Evolutionary conservation across 2,329 filamentous ascomycete genomes (phyloP).

Genomic region (Aureobasidium uvarum): DNA sequence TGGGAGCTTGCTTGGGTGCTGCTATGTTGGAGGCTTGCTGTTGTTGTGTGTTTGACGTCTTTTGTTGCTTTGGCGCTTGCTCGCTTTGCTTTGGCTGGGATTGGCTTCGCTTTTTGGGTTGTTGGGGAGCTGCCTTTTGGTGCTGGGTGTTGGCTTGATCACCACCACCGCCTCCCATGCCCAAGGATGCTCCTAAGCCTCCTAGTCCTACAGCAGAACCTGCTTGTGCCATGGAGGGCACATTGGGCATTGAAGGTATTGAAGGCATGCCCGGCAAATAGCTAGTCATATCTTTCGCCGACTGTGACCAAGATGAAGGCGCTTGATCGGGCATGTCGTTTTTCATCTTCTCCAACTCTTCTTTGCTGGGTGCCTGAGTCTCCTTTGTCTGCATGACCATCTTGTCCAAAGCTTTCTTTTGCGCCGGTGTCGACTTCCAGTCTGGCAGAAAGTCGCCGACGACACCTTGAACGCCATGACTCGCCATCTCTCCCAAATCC

Average conservation of each 20-base stretch:
- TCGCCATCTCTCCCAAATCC: constrained; percentile 41
- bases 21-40: constrained; percentile 1
- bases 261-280: constrained; percentile 34
- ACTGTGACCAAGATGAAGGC: constrained; percentile 39
- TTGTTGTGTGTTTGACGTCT: constrained; percentile 2
- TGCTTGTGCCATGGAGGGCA: constrained; percentile 30
- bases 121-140: constrained; percentile 12
- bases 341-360: constrained; percentile 41
- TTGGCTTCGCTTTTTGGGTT: constrained; percentile 27
- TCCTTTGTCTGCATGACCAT: constrained; percentile 42
- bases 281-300: constrained; percentile 38
- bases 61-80: constrained; percentile 27
- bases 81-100: constrained; percentile 25
- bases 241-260: constrained; percentile 32
- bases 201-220: constrained; percentile 34
- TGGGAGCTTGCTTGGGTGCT: background rate
- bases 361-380: constrained; percentile 37
- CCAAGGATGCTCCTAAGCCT: constrained; percentile 36
- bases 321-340: constrained; percentile 38
- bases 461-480: constrained; percentile 38
- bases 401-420: constrained; percentile 41
- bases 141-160: background rate
- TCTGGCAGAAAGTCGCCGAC: constrained; percentile 39
- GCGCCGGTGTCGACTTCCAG: constrained; percentile 38
- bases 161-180: constrained; percentile 30